Evolutionary conservation across 352 stramenopile genomes (phyloP).

Genomic region (Peronospora destructor): DNA sequence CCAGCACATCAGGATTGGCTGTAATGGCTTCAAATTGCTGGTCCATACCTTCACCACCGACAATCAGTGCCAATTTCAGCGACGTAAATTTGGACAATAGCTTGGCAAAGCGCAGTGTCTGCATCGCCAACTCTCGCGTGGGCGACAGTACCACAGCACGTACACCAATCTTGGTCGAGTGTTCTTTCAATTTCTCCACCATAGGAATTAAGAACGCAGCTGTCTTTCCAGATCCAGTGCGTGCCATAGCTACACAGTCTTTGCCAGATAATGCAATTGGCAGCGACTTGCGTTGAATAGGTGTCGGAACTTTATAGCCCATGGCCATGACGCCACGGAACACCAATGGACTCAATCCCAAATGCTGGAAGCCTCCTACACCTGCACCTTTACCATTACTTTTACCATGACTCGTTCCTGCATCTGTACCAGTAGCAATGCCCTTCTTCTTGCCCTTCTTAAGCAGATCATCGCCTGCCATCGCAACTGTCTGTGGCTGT

Average conservation of each 20-base stretch:
- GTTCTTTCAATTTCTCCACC: slow-evolving; percentile 94
- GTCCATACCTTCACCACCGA: slow-evolving; percentile 97
- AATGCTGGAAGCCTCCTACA: slow-evolving; percentile 77
- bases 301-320: slow-evolving; percentile 96
- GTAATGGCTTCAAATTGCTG: slow-evolving; percentile 95
- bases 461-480: slow-evolving; percentile 65
- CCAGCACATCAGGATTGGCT: slow-evolving; percentile 90
- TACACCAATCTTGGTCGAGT: slow-evolving; percentile 85
- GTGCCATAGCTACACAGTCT: slow-evolving; percentile 97
- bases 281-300: slow-evolving; percentile 98
- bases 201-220: slow-evolving; percentile 97
- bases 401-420: slow-evolving; percentile 57
- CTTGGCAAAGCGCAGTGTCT: slow-evolving; percentile 91
- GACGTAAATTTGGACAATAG: slow-evolving; percentile 89
- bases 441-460: slow-evolving; percentile 47
- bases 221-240: slow-evolving; percentile 97
- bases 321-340: slow-evolving; percentile 89
- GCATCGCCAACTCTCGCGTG: slow-evolving; percentile 96
- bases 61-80: slow-evolving; percentile 89
- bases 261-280: slow-evolving; percentile 93
- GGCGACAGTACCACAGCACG: slow-evolving; percentile 91
- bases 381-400: slow-evolving; percentile 73
- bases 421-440: slow-evolving; percentile 9
- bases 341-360: slow-evolving; percentile 69
- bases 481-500: slow-evolving; percentile 12